phyloP scores from a whole-genome alignment of 23 red algal species.

The Gracilaria domingensis region DNA sequence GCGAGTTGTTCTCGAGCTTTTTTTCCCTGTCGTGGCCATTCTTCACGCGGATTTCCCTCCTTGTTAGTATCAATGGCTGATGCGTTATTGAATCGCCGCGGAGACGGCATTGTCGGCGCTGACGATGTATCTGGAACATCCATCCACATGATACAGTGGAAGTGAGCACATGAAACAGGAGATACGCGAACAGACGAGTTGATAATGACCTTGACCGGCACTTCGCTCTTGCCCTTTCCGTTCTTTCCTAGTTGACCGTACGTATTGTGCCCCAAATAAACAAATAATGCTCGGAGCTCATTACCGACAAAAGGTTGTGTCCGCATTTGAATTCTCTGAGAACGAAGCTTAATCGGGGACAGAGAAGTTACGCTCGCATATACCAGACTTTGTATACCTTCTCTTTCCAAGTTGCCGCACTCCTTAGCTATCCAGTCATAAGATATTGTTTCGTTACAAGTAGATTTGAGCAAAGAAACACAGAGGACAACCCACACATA shows the following conservation, averaged over 20 bases:
- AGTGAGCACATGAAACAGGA: conserved; percentile 80
- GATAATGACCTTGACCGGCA: conserved; percentile 72
- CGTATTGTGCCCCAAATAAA: conserved; percentile 88
- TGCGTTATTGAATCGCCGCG: not conserved
- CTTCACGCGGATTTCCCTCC: not conserved
- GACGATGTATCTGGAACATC: conserved; percentile 34
- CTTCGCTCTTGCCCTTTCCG: conserved; percentile 68
- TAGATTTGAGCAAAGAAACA: too few relatives aligned
- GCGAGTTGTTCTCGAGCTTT: conserved; percentile 45
- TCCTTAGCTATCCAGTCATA: conserved; percentile 99
- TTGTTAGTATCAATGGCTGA: conserved; percentile 32
- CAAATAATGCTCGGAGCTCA: conserved; percentile 71
- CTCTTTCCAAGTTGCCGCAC: conserved; percentile 94
- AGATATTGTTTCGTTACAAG: too few relatives aligned
- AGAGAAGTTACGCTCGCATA: conserved; percentile 77
- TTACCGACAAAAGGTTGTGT: conserved; percentile 89
- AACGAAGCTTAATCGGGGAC: conserved; percentile 67
- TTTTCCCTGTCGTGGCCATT: conserved; percentile 41
- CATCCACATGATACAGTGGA: conserved; percentile 90
- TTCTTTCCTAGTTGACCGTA: conserved; percentile 95
- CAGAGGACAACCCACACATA: too few relatives aligned
- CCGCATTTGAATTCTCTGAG: conserved; percentile 87
- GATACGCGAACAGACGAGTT: conserved; percentile 36
- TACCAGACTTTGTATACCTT: conserved; percentile 93
- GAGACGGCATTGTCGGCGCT: conserved; percentile 26